phyloP scores from a whole-genome alignment of 2,329 filamentous ascomycete genomes.

The Penicillium oxalicum region DNA sequence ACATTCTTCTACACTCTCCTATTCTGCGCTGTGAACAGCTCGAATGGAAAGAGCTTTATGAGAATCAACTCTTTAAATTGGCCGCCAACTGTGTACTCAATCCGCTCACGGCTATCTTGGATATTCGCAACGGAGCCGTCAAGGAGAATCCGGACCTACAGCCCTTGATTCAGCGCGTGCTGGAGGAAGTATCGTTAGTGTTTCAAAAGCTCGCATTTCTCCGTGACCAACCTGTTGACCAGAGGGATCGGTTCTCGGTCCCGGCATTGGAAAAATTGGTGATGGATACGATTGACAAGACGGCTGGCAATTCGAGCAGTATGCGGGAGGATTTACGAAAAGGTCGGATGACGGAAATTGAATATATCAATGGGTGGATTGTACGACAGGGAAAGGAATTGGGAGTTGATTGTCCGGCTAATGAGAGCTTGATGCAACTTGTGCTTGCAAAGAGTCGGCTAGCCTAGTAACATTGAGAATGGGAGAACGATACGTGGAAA shows the following conservation, averaged over 20 bases:
- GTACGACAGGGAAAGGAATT: constrained; percentile 8
- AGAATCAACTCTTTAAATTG: constrained; percentile 12
- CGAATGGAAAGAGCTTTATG: constrained; percentile 8
- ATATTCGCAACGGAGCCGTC: constrained; percentile 12
- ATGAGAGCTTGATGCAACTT: constrained; percentile 8
- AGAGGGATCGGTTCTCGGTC: constrained; percentile 7
- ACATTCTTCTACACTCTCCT: constrained; percentile 7
- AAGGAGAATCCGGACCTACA: constrained; percentile 5
- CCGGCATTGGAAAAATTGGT: constrained; percentile 5
- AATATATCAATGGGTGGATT: constrained; percentile 17
- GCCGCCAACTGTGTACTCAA: constrained; percentile 15
- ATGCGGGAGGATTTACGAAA: constrained; percentile 16
- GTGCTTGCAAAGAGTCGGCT: constrained; percentile 11
- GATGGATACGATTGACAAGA: constrained; percentile 13
- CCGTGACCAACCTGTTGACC: constrained; percentile 1
- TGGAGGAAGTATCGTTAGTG: constrained; percentile 10
- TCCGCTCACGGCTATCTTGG: constrained; percentile 13
- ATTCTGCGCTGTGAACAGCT: constrained; percentile 10
- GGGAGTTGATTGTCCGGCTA: constrained; percentile 10
- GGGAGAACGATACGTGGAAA: too few relatives aligned
- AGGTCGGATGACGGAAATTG: constrained; percentile 11
- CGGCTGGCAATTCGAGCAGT: constrained; percentile 14
- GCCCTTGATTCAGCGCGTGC: constrained; percentile 5
- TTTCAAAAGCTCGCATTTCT: constrained; percentile 8
- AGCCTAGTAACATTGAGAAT: too few relatives aligned